Evolutionary conservation across 1,139 yeast species (phyloP).

Genomic region (Geotrichum phurueaensis): DNA sequence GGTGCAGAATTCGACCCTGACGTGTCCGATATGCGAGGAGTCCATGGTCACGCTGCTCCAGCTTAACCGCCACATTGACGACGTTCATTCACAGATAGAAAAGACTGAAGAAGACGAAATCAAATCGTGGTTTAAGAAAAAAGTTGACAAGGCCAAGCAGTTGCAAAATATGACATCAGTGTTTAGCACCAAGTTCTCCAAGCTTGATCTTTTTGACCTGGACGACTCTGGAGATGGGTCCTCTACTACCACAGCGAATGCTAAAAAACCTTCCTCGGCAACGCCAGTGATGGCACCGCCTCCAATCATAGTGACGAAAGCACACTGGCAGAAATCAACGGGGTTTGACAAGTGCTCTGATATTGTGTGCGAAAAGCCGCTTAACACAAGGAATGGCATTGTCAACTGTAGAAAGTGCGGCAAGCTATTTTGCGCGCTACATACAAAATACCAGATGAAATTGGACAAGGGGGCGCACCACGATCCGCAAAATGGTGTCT

Average conservation of each 20-base stretch:
- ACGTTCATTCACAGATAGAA: conserved; percentile 45
- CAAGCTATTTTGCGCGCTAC: conserved; percentile 57
- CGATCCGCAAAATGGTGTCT: conserved; percentile 48
- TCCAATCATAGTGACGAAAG: conserved; percentile 38
- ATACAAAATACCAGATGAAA: conserved; percentile 50
- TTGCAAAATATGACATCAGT: conserved; percentile 29
- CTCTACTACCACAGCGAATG: background rate
- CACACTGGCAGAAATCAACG: conserved; percentile 60
- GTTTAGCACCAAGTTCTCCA: conserved; percentile 31
- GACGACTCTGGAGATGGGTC: conserved; percentile 19
- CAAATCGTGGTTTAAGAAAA: conserved; percentile 38
- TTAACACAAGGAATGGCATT: conserved; percentile 30
- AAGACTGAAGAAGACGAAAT: conserved; percentile 35
- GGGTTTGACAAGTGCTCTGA: conserved; percentile 33
- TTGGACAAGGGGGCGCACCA: conserved; percentile 43
- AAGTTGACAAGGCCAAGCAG: conserved; percentile 30
- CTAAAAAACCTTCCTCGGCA: conserved; percentile 3
- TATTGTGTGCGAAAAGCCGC: conserved; percentile 29
- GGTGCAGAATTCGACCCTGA: conserved; percentile 23
- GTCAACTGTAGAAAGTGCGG: conserved; percentile 55
- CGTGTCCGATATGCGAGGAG: conserved; percentile 70
- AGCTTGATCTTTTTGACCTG: conserved; percentile 34
- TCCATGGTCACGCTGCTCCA: conserved; percentile 51
- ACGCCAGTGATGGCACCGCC: background rate
- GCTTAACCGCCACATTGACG: conserved; percentile 69